These are phyloP conservation scores for Patellifolia procumbens DNA, from an alignment of 179 eudicot species.

Conservation along the genomic window DNA sequence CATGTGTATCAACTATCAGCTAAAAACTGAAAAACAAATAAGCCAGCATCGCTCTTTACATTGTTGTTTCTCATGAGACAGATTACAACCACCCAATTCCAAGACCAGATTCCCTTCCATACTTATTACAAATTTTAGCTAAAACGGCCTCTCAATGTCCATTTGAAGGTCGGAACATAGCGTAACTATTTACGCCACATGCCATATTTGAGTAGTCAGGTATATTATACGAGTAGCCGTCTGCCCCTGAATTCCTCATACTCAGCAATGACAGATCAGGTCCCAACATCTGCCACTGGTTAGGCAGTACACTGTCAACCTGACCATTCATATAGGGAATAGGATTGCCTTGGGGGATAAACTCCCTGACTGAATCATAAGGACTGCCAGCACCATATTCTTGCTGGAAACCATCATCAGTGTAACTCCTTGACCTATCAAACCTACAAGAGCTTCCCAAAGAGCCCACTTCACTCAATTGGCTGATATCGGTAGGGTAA, in stretches of 20 bases:
- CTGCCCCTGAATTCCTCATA: slow-evolving; percentile 46
- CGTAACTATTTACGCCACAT: slow-evolving; percentile 57
- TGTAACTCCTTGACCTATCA: slow-evolving; percentile 58
- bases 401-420: slow-evolving; percentile 50
- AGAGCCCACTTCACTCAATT: slow-evolving; percentile 45
- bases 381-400: slow-evolving; percentile 50
- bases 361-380: slow-evolving; percentile 46
- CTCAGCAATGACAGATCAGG: slow-evolving; percentile 50
- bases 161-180: slow-evolving; percentile 67
- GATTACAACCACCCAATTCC: slow-evolving; percentile 55
- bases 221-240: slow-evolving; percentile 50
- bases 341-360: slow-evolving; percentile 49
- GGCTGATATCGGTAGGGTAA: slow-evolving; percentile 48
- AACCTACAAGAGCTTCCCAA: slow-evolving; percentile 59
- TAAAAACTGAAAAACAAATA: slow-evolving; percentile 28
- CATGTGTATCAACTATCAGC: slow-evolving; percentile 35
- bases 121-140: slow-evolving; percentile 37
- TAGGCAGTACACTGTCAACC: slow-evolving; percentile 47
- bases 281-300: slow-evolving; percentile 70
- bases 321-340: slow-evolving; percentile 55
- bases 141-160: slow-evolving; percentile 52
- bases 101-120: slow-evolving; percentile 31
- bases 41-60: slow-evolving; percentile 58
- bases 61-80: slow-evolving; percentile 32
- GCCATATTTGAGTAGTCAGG: slow-evolving; percentile 59